Evolutionary conservation across 129 eudicot genomes (phyloP), one percentile per base, ranked within the genome.

Genomic region (Escallonia rubra): DNA sequence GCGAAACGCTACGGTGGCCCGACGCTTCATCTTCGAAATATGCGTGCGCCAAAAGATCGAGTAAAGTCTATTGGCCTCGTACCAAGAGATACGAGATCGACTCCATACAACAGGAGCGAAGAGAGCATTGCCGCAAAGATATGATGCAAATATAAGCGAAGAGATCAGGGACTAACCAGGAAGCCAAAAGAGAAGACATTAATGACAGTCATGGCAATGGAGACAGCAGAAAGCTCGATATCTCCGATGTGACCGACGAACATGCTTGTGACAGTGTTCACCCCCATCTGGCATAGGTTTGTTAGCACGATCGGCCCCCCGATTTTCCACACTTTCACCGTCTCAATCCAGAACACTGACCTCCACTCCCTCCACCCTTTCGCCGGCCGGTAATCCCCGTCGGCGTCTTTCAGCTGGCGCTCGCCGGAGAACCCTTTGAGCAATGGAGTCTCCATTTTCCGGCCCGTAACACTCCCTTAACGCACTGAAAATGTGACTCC

Each of bases 151-250:
- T 51, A 57, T 64, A 72, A 7, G 63, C 7, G 4, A 54, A 54
- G 10, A 50, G 55, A 3, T 7, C 60, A 38, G 16, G 39, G 43
- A 68, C 69, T 38, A 7, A 85, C 90, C 87, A 85, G 44, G 75
- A 85, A 81, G 42, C 90, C 90, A 62, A 85, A 85, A 23, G 90
- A 63, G 73, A 85, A 85, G 59, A 73, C 75, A 42, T 77, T 62
- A 57, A 85, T 65, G 58, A 85, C 87, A 5, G 79, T 64, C 11
- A 50, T 45, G 38, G 87, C 79, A 48, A 65, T 48, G 9, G 67
- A 44, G 46, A 63, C 49, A 7, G 67, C 67, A 8, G 67, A 63
- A n/a, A 63, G 54, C 54, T 63, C 54, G 46, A 63, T 44, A 63
- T 63, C 54, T 8, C 79, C 79, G 55, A 74, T 41, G 52, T 74